Base-by-base conservation (phyloP, 495 filamentous ascomycete genomes). In the Penicillium soppii region DNA sequence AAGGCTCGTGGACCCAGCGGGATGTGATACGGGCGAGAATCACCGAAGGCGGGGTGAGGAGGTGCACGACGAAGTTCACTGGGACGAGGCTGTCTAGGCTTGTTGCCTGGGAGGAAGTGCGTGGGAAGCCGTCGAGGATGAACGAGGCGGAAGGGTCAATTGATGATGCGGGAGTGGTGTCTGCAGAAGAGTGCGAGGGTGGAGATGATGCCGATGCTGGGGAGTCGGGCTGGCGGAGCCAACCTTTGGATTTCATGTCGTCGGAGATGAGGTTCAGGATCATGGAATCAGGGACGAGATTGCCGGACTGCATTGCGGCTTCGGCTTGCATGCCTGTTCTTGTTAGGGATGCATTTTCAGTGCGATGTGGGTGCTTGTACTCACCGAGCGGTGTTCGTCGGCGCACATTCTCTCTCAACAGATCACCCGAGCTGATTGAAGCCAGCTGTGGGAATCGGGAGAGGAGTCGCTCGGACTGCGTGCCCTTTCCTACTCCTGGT, bases 71-170 rank as follows among this genome's bases (percentile, higher is more conserved):
- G 52, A 96, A 81, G 71, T 98, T 98, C 57, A 98, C 90, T 3
- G 91, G 89, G 27, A 98, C 82, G 10, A 95, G 75, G 7, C 72
- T 70, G 61, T 94, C 92, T 20, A 98, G 72, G 33, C 82, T 83
- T 37, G 72, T 57, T 10, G 94, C 94, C 71, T 98, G 94, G 2
- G 73, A 50, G 2, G 87, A 84, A 15, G 91, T 98, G 52, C 94
- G 88, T 4, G 94, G 94, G 70, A 97, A 98, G 17, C 94, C 94
- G 65, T 98, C 94, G 40, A 98, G 86, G 53, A 98, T 84, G 67
- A 97, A 98, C 13, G 90, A 95, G 17, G 92, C 89, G 10, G 81
- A 72, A 0, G 94, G 84, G 51, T 83, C 80, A 38, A 94, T 79
- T 38, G 83, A 84, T 40, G 82, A 68, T 13, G 47, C 44, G 49